These are phyloP conservation scores for Ormosia emarginata DNA, from an alignment of 306 rosid genomes.

Conservation along the genomic window DNA sequence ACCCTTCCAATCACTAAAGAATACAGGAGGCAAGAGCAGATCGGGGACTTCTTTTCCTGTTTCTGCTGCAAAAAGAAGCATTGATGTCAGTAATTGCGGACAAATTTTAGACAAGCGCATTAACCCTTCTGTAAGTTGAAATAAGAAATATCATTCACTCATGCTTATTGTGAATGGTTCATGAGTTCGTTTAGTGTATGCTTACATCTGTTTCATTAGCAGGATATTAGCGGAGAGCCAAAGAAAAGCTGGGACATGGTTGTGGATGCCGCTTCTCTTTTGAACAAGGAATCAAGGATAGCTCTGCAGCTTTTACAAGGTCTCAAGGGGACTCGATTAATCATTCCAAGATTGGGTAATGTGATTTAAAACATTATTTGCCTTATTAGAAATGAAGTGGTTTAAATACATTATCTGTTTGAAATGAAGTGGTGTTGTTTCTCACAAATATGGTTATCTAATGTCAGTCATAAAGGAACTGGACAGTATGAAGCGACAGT, in stretches of 20 bases:
- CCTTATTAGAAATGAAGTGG: not conserved
- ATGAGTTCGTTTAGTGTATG: not conserved
- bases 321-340: slow-evolving; percentile 54
- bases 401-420: not conserved
- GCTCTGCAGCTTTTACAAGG: slow-evolving; percentile 68
- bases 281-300: slow-evolving; percentile 72
- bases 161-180: slow-evolving; percentile 1
- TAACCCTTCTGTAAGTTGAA: slow-evolving; percentile 36
- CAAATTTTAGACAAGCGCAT: slow-evolving; percentile 21
- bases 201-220: slow-evolving; percentile 29
- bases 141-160: not conserved
- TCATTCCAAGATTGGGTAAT: slow-evolving; percentile 75
- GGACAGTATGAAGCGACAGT: slow-evolving; percentile 40
- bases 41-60: slow-evolving; percentile 26
- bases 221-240: slow-evolving; percentile 34
- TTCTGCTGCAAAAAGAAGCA: slow-evolving; percentile 33
- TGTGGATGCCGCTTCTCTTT: slow-evolving; percentile 55
- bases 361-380: not conserved
- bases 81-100: slow-evolving; percentile 15
- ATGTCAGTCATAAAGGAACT: slow-evolving; percentile 61
- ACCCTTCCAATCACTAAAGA: slow-evolving; percentile 55
- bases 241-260: slow-evolving; percentile 62
- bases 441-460: slow-evolving; percentile 7
- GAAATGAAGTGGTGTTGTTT: not conserved
- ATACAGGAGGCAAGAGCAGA: slow-evolving; percentile 24